A percentile compares a stretch with the other conserved stretches of the same genome.
These are phyloP conservation scores for Teunomyces lycoperdinae DNA, from an alignment of 805 yeast species.

Conservation along the genomic window DNA sequence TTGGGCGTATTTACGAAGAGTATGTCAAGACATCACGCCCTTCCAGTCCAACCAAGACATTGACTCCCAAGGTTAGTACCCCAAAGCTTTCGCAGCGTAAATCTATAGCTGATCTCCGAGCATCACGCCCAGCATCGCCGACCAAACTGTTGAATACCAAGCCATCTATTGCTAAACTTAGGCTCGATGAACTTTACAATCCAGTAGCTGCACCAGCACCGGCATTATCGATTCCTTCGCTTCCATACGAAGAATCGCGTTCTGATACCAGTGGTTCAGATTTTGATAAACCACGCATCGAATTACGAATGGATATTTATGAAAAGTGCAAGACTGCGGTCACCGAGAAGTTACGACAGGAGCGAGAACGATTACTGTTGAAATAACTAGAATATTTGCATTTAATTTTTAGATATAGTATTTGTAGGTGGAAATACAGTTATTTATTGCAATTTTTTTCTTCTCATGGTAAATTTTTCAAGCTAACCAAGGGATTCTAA, in stretches of 20 bases:
- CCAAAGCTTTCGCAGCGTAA: slow-evolving; percentile 5
- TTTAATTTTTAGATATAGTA: background rate
- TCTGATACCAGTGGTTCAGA: slow-evolving; percentile 5
- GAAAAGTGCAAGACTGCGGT: slow-evolving; percentile 30
- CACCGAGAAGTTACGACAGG: slow-evolving; percentile 19
- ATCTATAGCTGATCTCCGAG: slow-evolving; percentile 6
- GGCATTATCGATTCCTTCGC: slow-evolving; percentile 7
- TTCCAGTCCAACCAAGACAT: slow-evolving; percentile 4
- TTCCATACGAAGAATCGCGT: slow-evolving; percentile 1
- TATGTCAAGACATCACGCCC: slow-evolving; percentile 14
- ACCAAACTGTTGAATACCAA: slow-evolving; percentile 11
- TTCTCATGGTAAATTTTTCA: background rate
- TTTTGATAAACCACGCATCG: slow-evolving; percentile 2
- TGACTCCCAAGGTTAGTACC: background rate
- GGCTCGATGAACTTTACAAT: slow-evolving; percentile 22
- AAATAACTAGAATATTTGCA: background rate
- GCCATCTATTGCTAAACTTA: slow-evolving; percentile 23
- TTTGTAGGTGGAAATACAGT: background rate
- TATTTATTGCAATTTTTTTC: background rate
- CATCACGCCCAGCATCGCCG: slow-evolving; percentile 11
- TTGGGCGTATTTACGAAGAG: slow-evolving; percentile 56
- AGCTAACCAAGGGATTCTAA: background rate
- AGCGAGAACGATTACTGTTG: slow-evolving; percentile 3
- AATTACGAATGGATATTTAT: slow-evolving; percentile 17
- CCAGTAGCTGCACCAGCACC: slow-evolving; percentile 20